Evolutionary conservation across 306 rosid species (phyloP), one percentile per base, ranked within the genome.

Genomic region (Quercus glauca): DNA sequence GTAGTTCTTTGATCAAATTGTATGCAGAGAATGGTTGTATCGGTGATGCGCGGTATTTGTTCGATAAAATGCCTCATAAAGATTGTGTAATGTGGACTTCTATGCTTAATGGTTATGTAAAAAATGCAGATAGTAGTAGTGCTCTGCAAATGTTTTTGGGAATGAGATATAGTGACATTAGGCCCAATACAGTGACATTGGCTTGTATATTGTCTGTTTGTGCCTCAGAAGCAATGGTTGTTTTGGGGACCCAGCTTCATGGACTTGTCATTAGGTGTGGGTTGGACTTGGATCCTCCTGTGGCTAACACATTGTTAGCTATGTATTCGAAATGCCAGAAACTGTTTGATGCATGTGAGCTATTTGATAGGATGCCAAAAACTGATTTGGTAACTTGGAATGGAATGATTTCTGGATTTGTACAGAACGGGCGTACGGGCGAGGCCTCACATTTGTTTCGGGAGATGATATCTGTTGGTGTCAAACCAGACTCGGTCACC

Each of bases 61-160:
- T 93, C 69, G 95, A 91, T 81, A 84, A 87, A 83, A 82, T 91
- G 81, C 89, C 92, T 67, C 11, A 15, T 37, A 91, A 77, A 85
- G 98, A 90, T 52, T 55, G 73, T 71, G 84, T 93, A 81, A 68
- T 86, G 79, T 93, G 97, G 92, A 93, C 90, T 87, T 95, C 92
- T 56, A 87, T 93, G 97, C 93, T 93, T 71, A 73, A 79, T 71
- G 94, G 90, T 64, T 90, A 90, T 83, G 92, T 74, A 53, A 92
- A 82, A 77, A 85, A 33, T 80, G 92, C 91, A 74, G 92, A 94
- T 55, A 75, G 80, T 41, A 37, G 43, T 69, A 88, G 78, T 59
- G 88, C 96, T 7, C n/a, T 88, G 5, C 55, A 69, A 67, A 83
- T 82, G 73, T 88, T 90, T 86, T 78, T 73, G 74, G 89, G 85